These are phyloP conservation scores for Solanum lycopersicoides DNA, from an alignment of 257 asterid species.

Conservation along the genomic window DNA sequence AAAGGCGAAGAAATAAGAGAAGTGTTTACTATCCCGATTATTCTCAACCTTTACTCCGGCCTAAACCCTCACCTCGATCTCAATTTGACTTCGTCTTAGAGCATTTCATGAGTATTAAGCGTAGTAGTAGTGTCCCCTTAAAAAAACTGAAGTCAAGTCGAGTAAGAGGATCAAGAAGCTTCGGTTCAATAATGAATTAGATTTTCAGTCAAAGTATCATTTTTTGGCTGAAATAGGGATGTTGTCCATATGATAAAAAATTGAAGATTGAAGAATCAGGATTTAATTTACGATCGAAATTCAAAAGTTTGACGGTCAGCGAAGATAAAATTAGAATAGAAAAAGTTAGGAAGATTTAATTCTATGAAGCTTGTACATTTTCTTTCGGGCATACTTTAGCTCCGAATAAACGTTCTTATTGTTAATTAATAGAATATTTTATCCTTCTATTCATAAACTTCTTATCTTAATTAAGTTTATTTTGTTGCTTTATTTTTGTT, in stretches of 20 bases:
- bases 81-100: neutral
- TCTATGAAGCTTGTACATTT: neutral
- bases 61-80: neutral
- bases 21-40: neutral
- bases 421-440: neutral
- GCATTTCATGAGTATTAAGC: neutral
- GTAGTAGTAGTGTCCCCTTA: neutral
- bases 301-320: rapidly evolving
- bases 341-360: neutral
- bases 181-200: neutral
- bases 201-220: neutral
- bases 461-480: neutral
- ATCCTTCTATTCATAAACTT: neutral
- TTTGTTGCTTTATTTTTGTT: neutral
- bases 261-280: neutral
- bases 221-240: neutral
- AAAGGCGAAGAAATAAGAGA: neutral
- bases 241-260: neutral
- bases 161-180: neutral
- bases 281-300: neutral
- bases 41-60: neutral
- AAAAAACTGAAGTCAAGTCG: neutral
- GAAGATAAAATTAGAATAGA: neutral
- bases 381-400: neutral
- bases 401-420: neutral